phyloP scores from a whole-genome alignment of 495 filamentous ascomycete genomes.

The Lepidopterella palustris region DNA sequence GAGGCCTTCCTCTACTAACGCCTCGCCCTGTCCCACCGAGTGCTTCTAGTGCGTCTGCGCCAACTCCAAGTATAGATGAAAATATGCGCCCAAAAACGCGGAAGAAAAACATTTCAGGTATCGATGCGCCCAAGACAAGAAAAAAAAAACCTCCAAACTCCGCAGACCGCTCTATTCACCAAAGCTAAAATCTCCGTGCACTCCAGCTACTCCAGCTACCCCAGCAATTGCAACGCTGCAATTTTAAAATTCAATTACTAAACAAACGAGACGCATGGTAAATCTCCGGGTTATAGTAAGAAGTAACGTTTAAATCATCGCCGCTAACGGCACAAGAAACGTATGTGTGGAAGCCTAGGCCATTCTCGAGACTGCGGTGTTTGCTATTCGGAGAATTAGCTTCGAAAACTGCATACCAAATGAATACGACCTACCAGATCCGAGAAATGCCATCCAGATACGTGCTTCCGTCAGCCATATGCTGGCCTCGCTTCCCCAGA shows the following conservation, averaged over 20 bases:
- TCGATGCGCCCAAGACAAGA: too few species aligned
- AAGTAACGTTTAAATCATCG: constrained; percentile 2
- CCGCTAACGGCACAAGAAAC: constrained; percentile 1
- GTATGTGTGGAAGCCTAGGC: constrained; percentile 13
- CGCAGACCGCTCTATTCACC: not conserved
- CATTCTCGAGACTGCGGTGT: constrained; percentile 5
- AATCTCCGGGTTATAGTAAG: constrained; percentile 7
- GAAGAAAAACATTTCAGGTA: too few species aligned
- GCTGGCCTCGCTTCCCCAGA: not conserved
- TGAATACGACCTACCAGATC: constrained; percentile 1
- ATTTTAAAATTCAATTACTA: not conserved
- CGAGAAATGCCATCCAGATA: not conserved
- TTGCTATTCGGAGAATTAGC: not conserved
- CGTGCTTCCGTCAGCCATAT: not conserved
- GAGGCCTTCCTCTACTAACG: too few species aligned
- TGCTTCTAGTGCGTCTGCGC: too few species aligned
- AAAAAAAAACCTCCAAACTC: too few species aligned
- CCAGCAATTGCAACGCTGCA: not conserved
- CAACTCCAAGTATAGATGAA: too few species aligned
- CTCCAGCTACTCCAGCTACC: not conserved
- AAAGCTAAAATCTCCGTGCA: not conserved
- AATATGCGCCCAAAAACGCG: too few species aligned
- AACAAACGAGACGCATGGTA: constrained; percentile 2
- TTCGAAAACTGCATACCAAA: not conserved
- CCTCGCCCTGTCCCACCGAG: too few species aligned